Base-by-base conservation (phyloP, 805 yeast genomes). In the Kluyveromyces dobzhanskii region DNA sequence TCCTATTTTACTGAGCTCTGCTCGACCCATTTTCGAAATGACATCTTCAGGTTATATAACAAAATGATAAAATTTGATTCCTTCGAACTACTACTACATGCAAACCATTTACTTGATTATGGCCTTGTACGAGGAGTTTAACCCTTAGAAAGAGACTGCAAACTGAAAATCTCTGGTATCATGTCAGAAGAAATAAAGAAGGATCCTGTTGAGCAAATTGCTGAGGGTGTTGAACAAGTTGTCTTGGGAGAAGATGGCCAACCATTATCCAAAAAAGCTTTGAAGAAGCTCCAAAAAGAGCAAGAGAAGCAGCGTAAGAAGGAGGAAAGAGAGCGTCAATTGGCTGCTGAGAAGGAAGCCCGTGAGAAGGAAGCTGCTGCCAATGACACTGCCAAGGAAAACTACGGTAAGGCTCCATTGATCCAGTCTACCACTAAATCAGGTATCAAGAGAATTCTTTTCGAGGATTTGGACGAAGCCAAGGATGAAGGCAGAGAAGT, bases 261-360 rank as follows among this genome's bases (percentile, higher is more conserved):
- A 66, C 96, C 95, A 30, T 67, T 87, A 51, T 81, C 94, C 39
- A 92, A 92, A 66, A 92, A 88, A 61, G 98, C 96, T 2, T 69
- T 92, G 54, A 92, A 92, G 74, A 92, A 92, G 69, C 74, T 92
- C 46, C 92, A 84, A 62, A 90, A 90, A 58, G 95, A 85, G 65
- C 78, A 75, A 58, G 97, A 88, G 66, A 90, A 90, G 70, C 94
- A 81, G 50, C 78, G 74, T 57, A 90, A 88, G 73, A 88, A 88
- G 70, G 92, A 86, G 29, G 97, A 85, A 62, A 81, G 80, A 55
- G 97, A 92, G 38, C 94, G 83, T 28, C 85, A 85, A 65, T 66
- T 84, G 42, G 95, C 90, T 30, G 74, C 75, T 46, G 96, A 87
- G 62, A 82, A 81, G 64, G 94, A 88, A 45, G 88, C 81, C 48